phyloP scores from a whole-genome alignment of 2,329 filamentous ascomycete species.

The Stagonosporopsis cucurbitacearum region DNA sequence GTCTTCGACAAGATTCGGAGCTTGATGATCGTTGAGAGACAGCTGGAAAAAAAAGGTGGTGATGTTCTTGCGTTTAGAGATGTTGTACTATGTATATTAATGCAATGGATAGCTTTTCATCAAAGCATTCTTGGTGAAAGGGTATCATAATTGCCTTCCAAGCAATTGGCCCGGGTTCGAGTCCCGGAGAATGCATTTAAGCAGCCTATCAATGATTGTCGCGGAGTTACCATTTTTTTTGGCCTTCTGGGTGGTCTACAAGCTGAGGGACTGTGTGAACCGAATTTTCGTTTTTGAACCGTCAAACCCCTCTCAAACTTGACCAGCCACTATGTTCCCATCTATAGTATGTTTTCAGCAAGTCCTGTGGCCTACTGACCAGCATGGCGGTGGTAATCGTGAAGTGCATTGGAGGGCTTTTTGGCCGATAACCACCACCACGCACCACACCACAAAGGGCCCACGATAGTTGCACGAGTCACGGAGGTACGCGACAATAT shows the following conservation, averaged over 20 bases:
- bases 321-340: background rate
- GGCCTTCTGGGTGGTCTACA: background rate
- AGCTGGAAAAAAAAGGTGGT: background rate
- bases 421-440: background rate
- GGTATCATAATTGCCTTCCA: constrained; percentile 23
- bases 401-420: background rate
- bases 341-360: background rate
- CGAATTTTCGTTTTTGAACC: too few relatives aligned
- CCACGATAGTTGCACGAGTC: background rate
- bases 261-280: too few relatives aligned
- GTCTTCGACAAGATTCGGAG: background rate
- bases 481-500: background rate
- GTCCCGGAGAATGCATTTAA: constrained; percentile 13
- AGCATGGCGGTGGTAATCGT: background rate
- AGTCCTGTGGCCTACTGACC: background rate
- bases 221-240: constrained; percentile 1
- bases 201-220: background rate
- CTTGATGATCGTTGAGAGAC: background rate
- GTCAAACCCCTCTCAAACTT: background rate
- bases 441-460: background rate
- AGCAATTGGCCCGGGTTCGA: constrained; percentile 22
- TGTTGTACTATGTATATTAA: too few relatives aligned
- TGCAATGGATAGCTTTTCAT: background rate
- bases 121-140: constrained; percentile 19
- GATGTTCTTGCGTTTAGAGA: too few relatives aligned